A percentile compares a stretch with the other conserved stretches of the same genome.
phyloP scores from a whole-genome alignment of 495 filamentous ascomycete genomes.

The Penicillium steckii region DNA sequence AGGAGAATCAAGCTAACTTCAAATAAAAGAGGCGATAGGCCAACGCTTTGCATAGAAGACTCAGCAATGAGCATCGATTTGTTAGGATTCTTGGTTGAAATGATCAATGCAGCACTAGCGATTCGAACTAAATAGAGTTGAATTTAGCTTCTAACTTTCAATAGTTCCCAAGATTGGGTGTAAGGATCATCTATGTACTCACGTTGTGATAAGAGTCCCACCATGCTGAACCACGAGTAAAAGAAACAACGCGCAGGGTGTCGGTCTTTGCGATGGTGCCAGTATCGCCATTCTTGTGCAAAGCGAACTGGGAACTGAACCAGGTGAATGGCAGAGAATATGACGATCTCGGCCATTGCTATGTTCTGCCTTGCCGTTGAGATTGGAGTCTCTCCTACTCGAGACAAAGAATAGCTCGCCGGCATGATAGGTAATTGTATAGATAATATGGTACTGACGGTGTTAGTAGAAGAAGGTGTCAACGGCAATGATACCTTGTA shows the following conservation, averaged over 20 bases:
- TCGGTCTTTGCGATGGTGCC: slow-evolving; percentile 30
- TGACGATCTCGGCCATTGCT: slow-evolving; percentile 27
- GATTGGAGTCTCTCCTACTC: slow-evolving; percentile 8
- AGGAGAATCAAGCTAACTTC: slow-evolving; percentile 36
- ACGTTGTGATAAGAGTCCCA: slow-evolving; percentile 31
- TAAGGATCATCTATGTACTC: slow-evolving; percentile 10
- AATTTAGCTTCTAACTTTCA: background rate
- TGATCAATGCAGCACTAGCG: slow-evolving; percentile 25
- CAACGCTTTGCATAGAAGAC: slow-evolving; percentile 27
- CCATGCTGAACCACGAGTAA: slow-evolving; percentile 32
- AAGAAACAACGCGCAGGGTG: slow-evolving; percentile 20
- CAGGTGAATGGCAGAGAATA: slow-evolving; percentile 27
- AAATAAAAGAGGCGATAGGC: slow-evolving; percentile 35
- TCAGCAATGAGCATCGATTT: slow-evolving; percentile 26
- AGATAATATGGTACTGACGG: background rate
- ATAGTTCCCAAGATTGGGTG: background rate
- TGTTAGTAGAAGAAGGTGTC: background rate
- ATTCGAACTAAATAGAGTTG: slow-evolving; percentile 25
- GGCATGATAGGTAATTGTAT: background rate
- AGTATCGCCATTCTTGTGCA: slow-evolving; percentile 32
- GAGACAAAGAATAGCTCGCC: background rate
- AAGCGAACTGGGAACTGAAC: slow-evolving; percentile 24
- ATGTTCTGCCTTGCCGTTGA: slow-evolving; percentile 20
- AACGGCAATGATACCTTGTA: background rate
- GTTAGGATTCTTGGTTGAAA: slow-evolving; percentile 19